phyloP scores from a whole-genome alignment of 371 early-diverging fungal species.

The Lichtheimia hyalospora region DNA sequence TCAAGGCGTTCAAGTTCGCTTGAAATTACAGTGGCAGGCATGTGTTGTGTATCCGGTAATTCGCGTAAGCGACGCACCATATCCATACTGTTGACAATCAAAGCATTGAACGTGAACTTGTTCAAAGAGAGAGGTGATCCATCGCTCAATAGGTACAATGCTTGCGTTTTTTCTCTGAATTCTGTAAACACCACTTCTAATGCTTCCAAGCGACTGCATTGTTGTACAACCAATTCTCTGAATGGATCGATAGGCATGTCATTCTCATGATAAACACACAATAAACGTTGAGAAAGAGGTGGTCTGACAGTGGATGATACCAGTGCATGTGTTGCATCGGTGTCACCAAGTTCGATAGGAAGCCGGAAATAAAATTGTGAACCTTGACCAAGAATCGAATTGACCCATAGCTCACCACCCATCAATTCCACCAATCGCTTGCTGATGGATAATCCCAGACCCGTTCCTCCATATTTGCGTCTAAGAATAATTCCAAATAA shows the following conservation, averaged over 20 bases:
- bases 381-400: constrained; percentile 65
- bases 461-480: constrained; percentile 47
- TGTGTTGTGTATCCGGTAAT: constrained; percentile 46
- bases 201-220: constrained; percentile 20
- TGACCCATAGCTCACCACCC: constrained; percentile 80
- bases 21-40: constrained; percentile 55
- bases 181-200: constrained; percentile 1
- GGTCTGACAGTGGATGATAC: no score
- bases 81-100: constrained; percentile 7
- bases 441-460: constrained; percentile 82
- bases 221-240: constrained; percentile 40
- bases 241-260: constrained; percentile 28
- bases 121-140: background rate
- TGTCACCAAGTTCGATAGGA: constrained; percentile 26
- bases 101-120: constrained; percentile 9
- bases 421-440: constrained; percentile 73
- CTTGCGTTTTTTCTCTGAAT: background rate
- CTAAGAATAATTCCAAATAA: constrained; percentile 3
- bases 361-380: constrained; percentile 69
- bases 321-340: background rate
- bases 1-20: constrained; percentile 36
- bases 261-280: background rate
- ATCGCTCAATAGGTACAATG: background rate
- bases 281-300: background rate
- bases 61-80: constrained; percentile 24